Evolutionary conservation across 805 yeast species (phyloP).

Genomic region (Pichia sporocuriosa): DNA sequence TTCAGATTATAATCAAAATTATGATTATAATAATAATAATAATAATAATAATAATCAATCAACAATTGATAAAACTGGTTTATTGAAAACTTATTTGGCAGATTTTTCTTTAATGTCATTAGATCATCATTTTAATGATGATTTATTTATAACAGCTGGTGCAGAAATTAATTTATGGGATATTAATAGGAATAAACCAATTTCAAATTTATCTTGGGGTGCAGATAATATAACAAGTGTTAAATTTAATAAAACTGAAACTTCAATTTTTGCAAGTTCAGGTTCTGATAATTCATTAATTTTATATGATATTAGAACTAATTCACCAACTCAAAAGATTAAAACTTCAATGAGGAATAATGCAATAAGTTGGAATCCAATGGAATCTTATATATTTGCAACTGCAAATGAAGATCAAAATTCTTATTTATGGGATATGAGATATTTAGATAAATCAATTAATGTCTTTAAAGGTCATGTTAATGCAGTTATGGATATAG

Average conservation of each 20-base stretch:
- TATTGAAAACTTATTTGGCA: conserved; percentile 74
- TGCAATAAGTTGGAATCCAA: conserved; percentile 91
- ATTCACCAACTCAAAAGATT: conserved; percentile 87
- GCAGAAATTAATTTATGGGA: conserved; percentile 92
- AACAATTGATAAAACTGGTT: conserved; percentile 38
- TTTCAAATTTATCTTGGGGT: conserved; percentile 86
- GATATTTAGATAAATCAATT: conserved; percentile 73
- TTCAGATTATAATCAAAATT: conserved; percentile 18
- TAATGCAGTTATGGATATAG: conserved; percentile 90
- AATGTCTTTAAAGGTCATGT: conserved; percentile 94
- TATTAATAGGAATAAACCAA: conserved; percentile 65
- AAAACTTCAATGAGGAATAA: conserved; percentile 79
- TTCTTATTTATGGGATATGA: conserved; percentile 92
- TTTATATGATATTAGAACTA: conserved; percentile 83
- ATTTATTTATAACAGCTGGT: conserved; percentile 86
- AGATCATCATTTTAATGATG: conserved; percentile 76
- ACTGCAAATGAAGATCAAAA: conserved; percentile 93
- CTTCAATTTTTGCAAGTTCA: conserved; percentile 80
- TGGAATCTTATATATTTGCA: conserved; percentile 93
- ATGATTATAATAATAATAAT: conserved; percentile 21
- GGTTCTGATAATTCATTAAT: conserved; percentile 89
- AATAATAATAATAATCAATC: conserved; percentile 26
- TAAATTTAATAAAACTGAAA: conserved; percentile 83
- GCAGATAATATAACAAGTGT: conserved; percentile 84
- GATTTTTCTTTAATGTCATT: conserved; percentile 77